Base-by-base conservation (phyloP, 2,329 filamentous ascomycete genomes). In the Cytospora schulzeri region DNA sequence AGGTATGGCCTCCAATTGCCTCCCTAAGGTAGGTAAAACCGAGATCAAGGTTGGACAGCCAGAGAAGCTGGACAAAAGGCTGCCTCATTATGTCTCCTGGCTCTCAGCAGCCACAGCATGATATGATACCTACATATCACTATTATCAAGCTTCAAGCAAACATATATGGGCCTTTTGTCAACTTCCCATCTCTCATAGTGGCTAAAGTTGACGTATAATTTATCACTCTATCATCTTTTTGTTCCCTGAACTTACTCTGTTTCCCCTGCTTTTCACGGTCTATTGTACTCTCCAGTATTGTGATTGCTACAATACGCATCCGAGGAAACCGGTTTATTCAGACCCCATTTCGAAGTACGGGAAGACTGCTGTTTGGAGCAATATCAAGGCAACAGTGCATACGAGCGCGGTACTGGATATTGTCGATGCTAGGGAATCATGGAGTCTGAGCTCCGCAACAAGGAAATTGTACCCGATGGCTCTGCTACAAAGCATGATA, bases 361-460 rank as follows among this genome's bases (percentile, higher is more conserved):
- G n/a, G n/a, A 7, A 45, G 17, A n/a, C 19, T 45, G 17, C 38
- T n/a, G 9, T n/a, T n/a, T 4, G n/a, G 45, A 48, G 45, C 45
- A 24, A 24, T 48, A 48, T 14, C n/a, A 9, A 48, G 9, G 2
- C 45, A 48, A n/a, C n/a, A n/a, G n/a, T 12, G 38, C 9, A 48
- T 48, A 24, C 45, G 24, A n/a, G 4, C 19, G n/a, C 38, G 15
- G 19, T 41, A 41, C 38, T 19, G n/a, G n/a, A 8, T 5, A 41
- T 19, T 9, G 2, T 9, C 8, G 38, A 9, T 41, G 17, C 8
- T 17, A 33, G 12, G 53, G 14, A 38, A 62, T 19, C 2, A 67
- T 65, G 65, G 58, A 53, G 8, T 35, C 65, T 28, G 33, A 58
- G 48, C 17, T 28, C n/a, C 15, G 35, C 22, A 41, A 53, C 19